Conservation (phyloP, 441 rosid species). For the Croton setiger region DNA sequence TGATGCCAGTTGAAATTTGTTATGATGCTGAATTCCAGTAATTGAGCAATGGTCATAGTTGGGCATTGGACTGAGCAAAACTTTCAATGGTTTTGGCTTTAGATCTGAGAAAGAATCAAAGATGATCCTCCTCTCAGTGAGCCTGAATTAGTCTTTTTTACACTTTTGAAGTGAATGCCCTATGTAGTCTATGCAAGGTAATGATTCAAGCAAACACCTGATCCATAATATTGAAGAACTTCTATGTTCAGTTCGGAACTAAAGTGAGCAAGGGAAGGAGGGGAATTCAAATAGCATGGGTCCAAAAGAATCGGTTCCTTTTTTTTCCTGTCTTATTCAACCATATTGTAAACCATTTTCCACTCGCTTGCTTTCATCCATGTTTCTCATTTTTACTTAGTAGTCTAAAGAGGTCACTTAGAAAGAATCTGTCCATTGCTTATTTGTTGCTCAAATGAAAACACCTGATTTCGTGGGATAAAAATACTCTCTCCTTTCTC, state of each 20-base stretch:
- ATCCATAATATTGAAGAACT: not conserved
- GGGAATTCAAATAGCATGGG: not conserved
- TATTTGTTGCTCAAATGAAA: not conserved
- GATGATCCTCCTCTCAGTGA: not conserved
- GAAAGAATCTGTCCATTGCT: not conserved
- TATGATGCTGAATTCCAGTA: not conserved
- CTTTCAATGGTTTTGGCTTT: slow-evolving; percentile 2
- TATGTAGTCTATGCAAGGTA: not conserved
- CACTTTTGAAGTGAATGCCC: slow-evolving; percentile 7
- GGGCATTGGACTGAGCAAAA: not conserved
- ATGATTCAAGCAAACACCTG: not conserved
- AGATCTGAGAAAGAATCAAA: not conserved
- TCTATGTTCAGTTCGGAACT: no score
- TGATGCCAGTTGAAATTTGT: not conserved
- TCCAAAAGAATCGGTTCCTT: not conserved
- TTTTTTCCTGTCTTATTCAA: not conserved
- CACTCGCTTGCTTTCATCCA: not conserved
- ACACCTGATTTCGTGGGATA: not conserved
- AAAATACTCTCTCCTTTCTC: not conserved
- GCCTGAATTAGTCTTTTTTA: not conserved
- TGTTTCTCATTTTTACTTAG: not conserved
- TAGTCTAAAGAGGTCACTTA: not conserved
- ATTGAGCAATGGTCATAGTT: not conserved
- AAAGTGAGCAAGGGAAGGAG: not conserved
- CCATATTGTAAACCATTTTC: not conserved